Evolutionary conservation across 2,329 filamentous ascomycete genomes (phyloP).

Genomic region (Zymoseptoria crescenta): DNA sequence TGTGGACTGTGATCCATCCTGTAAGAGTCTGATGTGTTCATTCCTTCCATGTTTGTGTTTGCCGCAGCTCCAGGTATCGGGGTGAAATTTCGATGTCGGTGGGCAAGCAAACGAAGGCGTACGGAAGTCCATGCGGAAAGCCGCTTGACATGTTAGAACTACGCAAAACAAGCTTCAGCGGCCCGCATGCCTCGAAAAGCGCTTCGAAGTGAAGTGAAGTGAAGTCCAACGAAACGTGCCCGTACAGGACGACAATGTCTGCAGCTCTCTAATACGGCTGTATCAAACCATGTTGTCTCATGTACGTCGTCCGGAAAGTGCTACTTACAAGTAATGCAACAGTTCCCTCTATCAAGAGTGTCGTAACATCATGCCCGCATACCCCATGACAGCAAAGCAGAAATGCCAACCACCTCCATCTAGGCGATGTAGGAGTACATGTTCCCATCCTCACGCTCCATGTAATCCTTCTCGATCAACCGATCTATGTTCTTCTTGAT

Average conservation of each 20-base stretch:
- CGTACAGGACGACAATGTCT: background rate
- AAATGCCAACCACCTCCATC: background rate
- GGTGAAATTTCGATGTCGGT: background rate
- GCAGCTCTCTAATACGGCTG: background rate
- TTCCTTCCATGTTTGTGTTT: background rate
- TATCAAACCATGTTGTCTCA: background rate
- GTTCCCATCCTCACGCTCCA: constrained; percentile 68
- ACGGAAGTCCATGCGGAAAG: background rate
- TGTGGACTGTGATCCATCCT: background rate
- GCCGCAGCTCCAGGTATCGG: background rate
- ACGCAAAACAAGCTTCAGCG: background rate
- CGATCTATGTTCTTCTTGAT: constrained; percentile 98
- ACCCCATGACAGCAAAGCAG: background rate
- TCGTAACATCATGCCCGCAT: background rate
- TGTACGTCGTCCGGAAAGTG: background rate
- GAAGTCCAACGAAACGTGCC: background rate
- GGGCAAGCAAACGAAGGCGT: background rate
- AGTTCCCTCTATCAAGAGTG: background rate
- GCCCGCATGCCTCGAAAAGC: background rate
- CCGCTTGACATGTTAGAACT: background rate
- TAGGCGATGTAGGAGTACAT: constrained; percentile 42
- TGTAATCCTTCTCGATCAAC: constrained; percentile 89
- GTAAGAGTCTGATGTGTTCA: background rate
- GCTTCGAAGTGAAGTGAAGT: background rate
- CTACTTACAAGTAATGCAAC: background rate